phyloP scores from a whole-genome alignment of 2,329 filamentous ascomycete species.

The Xylaria arbuscula region DNA sequence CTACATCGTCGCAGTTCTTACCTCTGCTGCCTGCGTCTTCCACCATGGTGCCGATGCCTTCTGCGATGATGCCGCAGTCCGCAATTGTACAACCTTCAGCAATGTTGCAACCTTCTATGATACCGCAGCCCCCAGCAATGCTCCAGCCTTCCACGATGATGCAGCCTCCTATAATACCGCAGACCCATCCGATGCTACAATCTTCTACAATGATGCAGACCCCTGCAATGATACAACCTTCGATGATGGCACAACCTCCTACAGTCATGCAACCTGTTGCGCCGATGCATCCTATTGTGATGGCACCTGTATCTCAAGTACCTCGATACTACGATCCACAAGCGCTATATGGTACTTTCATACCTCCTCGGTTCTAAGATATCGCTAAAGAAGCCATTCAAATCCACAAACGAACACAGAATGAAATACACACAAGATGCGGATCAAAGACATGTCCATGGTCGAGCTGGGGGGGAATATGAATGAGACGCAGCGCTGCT shows the following conservation, averaged over 20 bases:
- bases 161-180: neutral
- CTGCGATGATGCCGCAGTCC: neutral
- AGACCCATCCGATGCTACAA: neutral
- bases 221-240: neutral
- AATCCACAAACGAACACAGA: neutral
- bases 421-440: neutral
- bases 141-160: neutral
- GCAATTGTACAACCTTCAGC: neutral
- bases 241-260: neutral
- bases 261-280: neutral
- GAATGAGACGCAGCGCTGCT: neutral
- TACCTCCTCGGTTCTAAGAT: constrained; percentile 6
- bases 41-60: neutral
- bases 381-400: neutral
- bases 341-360: neutral
- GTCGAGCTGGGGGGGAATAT: neutral
- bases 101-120: neutral
- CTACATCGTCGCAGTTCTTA: neutral
- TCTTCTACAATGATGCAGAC: neutral
- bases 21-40: constrained; percentile 6
- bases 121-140: too few relatives aligned
- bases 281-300: neutral
- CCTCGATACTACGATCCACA: constrained; percentile 7
- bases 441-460: too few relatives aligned
- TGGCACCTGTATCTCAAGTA: neutral